Conservation (phyloP, 495 filamentous ascomycete genomes). For the Penicillium goetzii region DNA sequence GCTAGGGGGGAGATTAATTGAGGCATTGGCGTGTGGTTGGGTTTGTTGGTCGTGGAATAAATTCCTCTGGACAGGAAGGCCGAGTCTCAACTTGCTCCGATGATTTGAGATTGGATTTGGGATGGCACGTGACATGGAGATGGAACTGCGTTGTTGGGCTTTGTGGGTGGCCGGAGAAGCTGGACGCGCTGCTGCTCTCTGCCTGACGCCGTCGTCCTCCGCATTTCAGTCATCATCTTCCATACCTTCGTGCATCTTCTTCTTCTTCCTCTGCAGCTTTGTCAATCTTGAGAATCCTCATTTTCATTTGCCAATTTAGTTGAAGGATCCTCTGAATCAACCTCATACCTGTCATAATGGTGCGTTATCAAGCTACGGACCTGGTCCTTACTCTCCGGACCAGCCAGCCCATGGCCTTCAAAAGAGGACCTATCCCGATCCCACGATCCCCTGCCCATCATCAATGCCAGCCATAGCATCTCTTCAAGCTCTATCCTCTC, state of each 20-base stretch:
- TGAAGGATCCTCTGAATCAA: background rate
- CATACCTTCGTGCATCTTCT: constrained; percentile 15
- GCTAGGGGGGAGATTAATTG: constrained; percentile 44
- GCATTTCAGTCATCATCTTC: constrained; percentile 24
- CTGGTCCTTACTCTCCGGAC: constrained; percentile 17
- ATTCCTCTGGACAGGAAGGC: constrained; percentile 4
- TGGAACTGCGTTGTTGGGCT: constrained; percentile 31
- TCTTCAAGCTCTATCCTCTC: background rate
- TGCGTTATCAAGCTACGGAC: constrained; percentile 37
- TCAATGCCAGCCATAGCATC: background rate
- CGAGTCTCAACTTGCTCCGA: constrained; percentile 6
- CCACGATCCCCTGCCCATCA: background rate
- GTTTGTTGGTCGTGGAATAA: constrained; percentile 3
- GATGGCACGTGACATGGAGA: constrained; percentile 31
- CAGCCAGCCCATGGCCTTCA: constrained; percentile 10
- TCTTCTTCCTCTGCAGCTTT: constrained; percentile 8
- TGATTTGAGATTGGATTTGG: constrained; percentile 22
- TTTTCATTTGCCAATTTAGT: background rate
- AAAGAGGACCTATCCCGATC: constrained; percentile 10
- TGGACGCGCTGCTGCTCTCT: constrained; percentile 42
- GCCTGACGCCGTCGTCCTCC: constrained; percentile 36
- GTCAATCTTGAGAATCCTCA: background rate
- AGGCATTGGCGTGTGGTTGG: constrained; percentile 35
- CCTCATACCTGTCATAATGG: constrained; percentile 36
- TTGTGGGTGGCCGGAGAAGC: constrained; percentile 37